These are phyloP conservation scores for Saccharum officinarum DNA, from an alignment of 176 grass and related monocot genomes.

Conservation along the genomic window DNA sequence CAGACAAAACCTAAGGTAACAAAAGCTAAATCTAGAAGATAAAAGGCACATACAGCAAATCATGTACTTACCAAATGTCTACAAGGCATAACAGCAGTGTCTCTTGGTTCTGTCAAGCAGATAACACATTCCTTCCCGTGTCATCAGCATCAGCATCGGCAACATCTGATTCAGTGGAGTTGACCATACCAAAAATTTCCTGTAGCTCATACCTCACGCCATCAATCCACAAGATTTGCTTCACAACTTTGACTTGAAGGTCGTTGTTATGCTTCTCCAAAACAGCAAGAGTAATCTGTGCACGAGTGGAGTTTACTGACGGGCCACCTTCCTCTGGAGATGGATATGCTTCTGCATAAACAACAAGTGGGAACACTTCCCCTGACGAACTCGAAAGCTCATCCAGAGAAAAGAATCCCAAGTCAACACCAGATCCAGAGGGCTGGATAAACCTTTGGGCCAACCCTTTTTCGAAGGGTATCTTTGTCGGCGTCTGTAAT, in stretches of 20 bases:
- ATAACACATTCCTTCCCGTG: conserved; percentile 91
- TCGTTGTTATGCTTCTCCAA: conserved; percentile 69
- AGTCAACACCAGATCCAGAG: conserved; percentile 77
- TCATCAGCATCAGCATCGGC: conserved; percentile 49
- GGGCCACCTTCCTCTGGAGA: conserved; percentile 33
- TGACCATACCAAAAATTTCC: conserved; percentile 87
- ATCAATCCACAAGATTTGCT: conserved; percentile 86
- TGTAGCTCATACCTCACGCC: conserved; percentile 74
- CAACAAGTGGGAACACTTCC: conserved; percentile 70
- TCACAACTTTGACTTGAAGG: conserved; percentile 85
- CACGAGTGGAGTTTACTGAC: conserved; percentile 38
- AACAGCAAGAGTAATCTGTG: conserved; percentile 92
- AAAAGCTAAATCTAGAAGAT: conserved; percentile 23
- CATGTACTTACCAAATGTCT: conserved; percentile 86
- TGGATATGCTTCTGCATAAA: conserved; percentile 70
- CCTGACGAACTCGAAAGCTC: conserved; percentile 74
- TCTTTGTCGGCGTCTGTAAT: conserved; percentile 44
- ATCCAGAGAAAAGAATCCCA: conserved; percentile 87
- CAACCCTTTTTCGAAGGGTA: conserved; percentile 73
- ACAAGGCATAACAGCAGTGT: conserved; percentile 89
- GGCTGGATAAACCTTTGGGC: conserved; percentile 82
- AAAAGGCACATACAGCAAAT: conserved; percentile 11
- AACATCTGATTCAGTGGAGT: conserved; percentile 53
- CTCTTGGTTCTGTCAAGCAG: conserved; percentile 86
- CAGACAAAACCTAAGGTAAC: conserved; percentile 36